Percentiles rank a stretch among this genome's conserved stretches.
These are phyloP conservation scores for Salinomyces thailandicus DNA, from an alignment of 2,329 filamentous ascomycete genomes.

Conservation along the genomic window DNA sequence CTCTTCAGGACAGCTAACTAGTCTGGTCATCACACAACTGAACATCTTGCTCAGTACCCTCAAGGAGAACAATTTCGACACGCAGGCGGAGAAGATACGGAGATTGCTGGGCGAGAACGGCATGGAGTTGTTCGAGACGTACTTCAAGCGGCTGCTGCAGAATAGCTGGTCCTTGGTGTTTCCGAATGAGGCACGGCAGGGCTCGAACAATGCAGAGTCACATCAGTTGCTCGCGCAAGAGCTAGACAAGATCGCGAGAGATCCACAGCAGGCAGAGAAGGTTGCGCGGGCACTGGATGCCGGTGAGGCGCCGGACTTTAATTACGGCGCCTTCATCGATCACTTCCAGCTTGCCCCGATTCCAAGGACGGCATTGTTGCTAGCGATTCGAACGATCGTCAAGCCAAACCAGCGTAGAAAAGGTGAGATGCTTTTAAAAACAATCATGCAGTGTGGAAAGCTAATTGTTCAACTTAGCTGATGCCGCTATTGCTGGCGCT, in stretches of 20 bases:
- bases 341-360: slow-evolving; percentile 89
- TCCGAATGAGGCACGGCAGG: slow-evolving; percentile 55
- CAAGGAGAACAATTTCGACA: slow-evolving; percentile 95
- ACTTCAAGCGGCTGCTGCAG: slow-evolving; percentile 84
- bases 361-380: slow-evolving; percentile 74
- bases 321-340: slow-evolving; percentile 88
- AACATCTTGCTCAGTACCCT: slow-evolving; percentile 89
- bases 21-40: slow-evolving; percentile 91
- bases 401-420: slow-evolving; percentile 78
- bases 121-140: slow-evolving; percentile 97
- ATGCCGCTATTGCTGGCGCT: slow-evolving; percentile 77
- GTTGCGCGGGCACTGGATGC: slow-evolving; percentile 91
- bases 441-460: not conserved
- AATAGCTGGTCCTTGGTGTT: slow-evolving; percentile 90
- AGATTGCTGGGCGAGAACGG: slow-evolving; percentile 97
- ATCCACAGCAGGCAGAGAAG: slow-evolving; percentile 72
- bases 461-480: slow-evolving; percentile 47
- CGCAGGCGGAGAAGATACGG: slow-evolving; percentile 80
- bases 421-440: slow-evolving; percentile 43
- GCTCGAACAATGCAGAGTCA: slow-evolving; percentile 59
- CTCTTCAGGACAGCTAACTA: slow-evolving; percentile 51
- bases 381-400: slow-evolving; percentile 77
- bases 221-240: slow-evolving; percentile 74
- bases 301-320: slow-evolving; percentile 92
- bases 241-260: slow-evolving; percentile 73